These are phyloP conservation scores for Neofusicoccum ribis DNA, from an alignment of 2,329 filamentous ascomycete genomes.

Conservation along the genomic window DNA sequence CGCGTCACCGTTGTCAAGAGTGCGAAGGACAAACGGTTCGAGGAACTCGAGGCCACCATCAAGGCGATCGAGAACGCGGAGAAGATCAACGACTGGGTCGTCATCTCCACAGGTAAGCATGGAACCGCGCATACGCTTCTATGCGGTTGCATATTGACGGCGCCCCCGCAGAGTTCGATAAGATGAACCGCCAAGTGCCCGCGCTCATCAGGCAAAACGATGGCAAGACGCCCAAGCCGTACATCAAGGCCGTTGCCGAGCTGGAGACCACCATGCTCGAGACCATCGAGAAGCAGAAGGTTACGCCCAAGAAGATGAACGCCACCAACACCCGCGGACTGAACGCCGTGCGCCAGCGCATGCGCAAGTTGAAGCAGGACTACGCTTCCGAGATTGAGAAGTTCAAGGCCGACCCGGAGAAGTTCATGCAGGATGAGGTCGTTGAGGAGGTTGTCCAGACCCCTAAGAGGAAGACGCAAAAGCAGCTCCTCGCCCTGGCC, in stretches of 20 bases:
- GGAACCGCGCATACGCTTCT: neutral
- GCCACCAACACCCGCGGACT: constrained; percentile 89
- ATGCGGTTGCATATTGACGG: constrained; percentile 24
- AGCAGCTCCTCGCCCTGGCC: constrained; percentile 50
- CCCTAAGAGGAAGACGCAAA: constrained; percentile 51
- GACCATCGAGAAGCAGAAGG: constrained; percentile 92
- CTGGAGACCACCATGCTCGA: constrained; percentile 94
- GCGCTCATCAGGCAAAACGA: constrained; percentile 56
- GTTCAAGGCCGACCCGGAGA: constrained; percentile 82
- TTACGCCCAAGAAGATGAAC: constrained; percentile 98
- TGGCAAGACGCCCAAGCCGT: constrained; percentile 81
- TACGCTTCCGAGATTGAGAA: constrained; percentile 83
- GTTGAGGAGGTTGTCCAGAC: constrained; percentile 63
- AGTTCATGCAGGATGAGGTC: constrained; percentile 81
- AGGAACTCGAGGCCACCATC: constrained; percentile 88
- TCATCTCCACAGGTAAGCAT: constrained; percentile 78
- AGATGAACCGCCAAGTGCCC: constrained; percentile 81
- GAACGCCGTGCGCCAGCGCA: constrained; percentile 96
- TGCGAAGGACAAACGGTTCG: constrained; percentile 94
- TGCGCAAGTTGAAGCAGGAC: constrained; percentile 98
- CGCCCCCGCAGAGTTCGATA: constrained; percentile 75
- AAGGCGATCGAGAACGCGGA: constrained; percentile 92
- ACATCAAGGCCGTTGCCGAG: constrained; percentile 90
- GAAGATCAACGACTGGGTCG: constrained; percentile 97
- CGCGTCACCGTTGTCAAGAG: constrained; percentile 87